These are phyloP conservation scores for Fusarium sp. DNA, from an alignment of 2,329 filamentous ascomycete species.

Conservation along the genomic window DNA sequence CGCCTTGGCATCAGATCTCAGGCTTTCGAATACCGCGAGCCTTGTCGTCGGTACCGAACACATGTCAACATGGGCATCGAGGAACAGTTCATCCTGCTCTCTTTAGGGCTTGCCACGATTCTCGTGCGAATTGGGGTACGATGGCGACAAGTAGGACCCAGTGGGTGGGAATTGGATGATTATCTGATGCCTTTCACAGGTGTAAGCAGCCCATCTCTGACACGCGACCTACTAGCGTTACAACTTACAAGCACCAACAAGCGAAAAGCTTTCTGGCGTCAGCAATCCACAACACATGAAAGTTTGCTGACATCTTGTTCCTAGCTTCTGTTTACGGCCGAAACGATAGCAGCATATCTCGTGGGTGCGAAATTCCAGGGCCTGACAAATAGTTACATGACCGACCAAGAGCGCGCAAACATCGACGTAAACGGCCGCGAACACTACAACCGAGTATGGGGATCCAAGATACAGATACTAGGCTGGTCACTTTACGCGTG, in stretches of 20 bases:
- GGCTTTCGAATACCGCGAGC: too few species aligned
- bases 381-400: constrained; percentile 44
- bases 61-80: constrained; percentile 31
- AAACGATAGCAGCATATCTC: constrained; percentile 41
- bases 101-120: constrained; percentile 39
- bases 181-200: constrained; percentile 44
- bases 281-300: background rate
- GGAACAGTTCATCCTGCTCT: constrained; percentile 43
- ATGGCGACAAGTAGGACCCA: constrained; percentile 33
- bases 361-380: constrained; percentile 42
- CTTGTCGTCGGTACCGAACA: too few species aligned
- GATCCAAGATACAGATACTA: constrained; percentile 51
- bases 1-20: too few species aligned
- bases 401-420: constrained; percentile 28
- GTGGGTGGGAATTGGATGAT: constrained; percentile 39
- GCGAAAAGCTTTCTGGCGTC: too few species aligned
- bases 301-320: background rate
- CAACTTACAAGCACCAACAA: too few species aligned
- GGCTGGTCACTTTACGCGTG: constrained; percentile 52
- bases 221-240: background rate
- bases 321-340: constrained; percentile 40
- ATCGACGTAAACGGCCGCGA: constrained; percentile 29
- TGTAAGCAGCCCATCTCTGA: constrained; percentile 24
- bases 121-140: constrained; percentile 29
- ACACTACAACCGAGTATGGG: constrained; percentile 45